Conservation (phyloP, 2,329 filamentous ascomycete species). For the Colletotrichum godetiae region DNA sequence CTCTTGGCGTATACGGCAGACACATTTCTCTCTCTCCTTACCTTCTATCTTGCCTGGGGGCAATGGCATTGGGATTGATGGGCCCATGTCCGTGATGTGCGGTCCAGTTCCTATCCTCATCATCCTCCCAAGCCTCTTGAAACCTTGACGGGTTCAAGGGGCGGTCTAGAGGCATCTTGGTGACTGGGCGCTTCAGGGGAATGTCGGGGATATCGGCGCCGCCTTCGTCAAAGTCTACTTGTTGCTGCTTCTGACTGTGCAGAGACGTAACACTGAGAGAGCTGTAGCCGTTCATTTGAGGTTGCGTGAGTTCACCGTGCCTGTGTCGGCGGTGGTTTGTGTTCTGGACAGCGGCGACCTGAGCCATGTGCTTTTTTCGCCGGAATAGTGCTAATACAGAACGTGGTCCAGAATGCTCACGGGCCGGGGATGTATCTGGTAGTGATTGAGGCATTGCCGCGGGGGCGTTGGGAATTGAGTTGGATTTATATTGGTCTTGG, state of each 20-base stretch:
- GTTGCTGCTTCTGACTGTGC: neutral
- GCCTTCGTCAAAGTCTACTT: slow-evolving; percentile 25
- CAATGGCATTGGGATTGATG: slow-evolving; percentile 20
- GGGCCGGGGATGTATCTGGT: neutral
- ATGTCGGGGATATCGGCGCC: slow-evolving; percentile 40
- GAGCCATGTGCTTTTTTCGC: slow-evolving; percentile 29
- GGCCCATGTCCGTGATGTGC: slow-evolving; percentile 13
- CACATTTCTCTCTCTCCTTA: neutral
- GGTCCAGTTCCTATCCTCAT: slow-evolving; percentile 27
- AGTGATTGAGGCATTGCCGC: neutral
- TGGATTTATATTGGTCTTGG: slow-evolving; percentile 12
- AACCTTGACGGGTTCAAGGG: slow-evolving; percentile 19
- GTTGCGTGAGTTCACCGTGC: slow-evolving; percentile 18
- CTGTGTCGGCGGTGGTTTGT: slow-evolving; percentile 17
- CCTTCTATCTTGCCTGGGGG: slow-evolving; percentile 12
- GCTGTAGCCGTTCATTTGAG: slow-evolving; percentile 2
- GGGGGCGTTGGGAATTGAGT: slow-evolving; percentile 6
- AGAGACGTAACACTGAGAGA: slow-evolving; percentile 19
- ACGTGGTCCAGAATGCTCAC: slow-evolving; percentile 4
- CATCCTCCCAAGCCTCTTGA: slow-evolving; percentile 30
- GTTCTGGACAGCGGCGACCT: slow-evolving; percentile 1
- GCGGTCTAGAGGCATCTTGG: neutral
- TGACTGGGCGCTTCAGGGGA: slow-evolving; percentile 33
- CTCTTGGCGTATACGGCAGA: neutral
- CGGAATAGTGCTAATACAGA: slow-evolving; percentile 16